Conservation (phyloP, 805 yeast genomes). For the Ogataea ganodermae region DNA sequence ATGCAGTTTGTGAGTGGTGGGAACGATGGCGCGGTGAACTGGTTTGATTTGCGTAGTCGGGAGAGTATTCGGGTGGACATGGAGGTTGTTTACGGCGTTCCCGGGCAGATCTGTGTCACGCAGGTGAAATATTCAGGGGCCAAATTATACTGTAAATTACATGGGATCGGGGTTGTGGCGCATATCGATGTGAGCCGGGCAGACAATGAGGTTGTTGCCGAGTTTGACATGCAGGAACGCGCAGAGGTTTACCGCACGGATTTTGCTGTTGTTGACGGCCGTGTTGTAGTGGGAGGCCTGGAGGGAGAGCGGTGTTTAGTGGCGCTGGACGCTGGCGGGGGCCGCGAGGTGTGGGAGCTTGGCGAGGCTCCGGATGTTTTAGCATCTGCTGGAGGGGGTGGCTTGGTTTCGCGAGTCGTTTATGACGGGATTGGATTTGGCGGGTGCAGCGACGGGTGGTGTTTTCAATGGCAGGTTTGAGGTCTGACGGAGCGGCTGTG, state of each 20-base stretch:
- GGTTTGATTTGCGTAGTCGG: constrained; percentile 18
- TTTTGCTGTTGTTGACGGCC: constrained; percentile 10
- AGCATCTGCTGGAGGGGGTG: neutral
- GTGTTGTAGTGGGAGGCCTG: constrained; percentile 10
- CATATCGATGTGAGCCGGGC: constrained; percentile 13
- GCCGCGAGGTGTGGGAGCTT: neutral
- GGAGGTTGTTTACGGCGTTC: constrained; percentile 16
- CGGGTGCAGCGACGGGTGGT: constrained; percentile 7
- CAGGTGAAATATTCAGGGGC: constrained; percentile 13
- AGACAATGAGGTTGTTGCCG: constrained; percentile 15
- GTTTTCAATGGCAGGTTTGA: neutral
- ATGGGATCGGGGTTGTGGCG: constrained; percentile 14
- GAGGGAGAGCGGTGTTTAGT: constrained; percentile 5
- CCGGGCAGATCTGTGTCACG: constrained; percentile 15
- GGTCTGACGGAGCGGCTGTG: neutral
- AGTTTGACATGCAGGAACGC: constrained; percentile 4
- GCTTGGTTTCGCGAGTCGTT: neutral
- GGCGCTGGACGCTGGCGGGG: neutral
- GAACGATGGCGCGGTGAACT: constrained; percentile 21
- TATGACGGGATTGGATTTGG: neutral
- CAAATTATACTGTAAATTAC: constrained; percentile 14
- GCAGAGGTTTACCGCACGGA: constrained; percentile 17
- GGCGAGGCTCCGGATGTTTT: neutral
- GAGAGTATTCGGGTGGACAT: constrained; percentile 15
- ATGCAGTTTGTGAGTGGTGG: constrained; percentile 20